Conservation (phyloP, 2,329 filamentous ascomycete genomes). For the Apiospora phragmitis region DNA sequence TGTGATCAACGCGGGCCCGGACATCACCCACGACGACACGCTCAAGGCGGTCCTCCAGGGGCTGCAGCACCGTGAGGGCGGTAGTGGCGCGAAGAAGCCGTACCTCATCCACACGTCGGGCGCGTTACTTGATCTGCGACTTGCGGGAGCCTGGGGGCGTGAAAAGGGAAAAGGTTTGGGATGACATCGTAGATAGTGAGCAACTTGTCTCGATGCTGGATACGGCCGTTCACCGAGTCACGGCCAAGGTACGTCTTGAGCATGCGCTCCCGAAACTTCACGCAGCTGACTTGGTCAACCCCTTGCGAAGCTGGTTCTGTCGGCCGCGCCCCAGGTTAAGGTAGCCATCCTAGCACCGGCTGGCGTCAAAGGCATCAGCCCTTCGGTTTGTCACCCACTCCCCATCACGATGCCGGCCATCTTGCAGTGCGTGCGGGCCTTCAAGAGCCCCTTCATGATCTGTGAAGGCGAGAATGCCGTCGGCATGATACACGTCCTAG, state of each 20-base stretch:
- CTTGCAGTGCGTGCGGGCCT: conserved; percentile 18
- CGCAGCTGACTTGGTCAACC: not conserved
- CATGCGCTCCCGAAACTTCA: too few relatives aligned
- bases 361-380: conserved; percentile 21
- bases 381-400: conserved; percentile 19
- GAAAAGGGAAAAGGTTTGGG: conserved; percentile 17
- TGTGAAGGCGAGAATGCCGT: conserved; percentile 18
- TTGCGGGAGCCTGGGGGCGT: conserved; percentile 13
- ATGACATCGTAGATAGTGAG: conserved; percentile 20
- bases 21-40: conserved; percentile 19
- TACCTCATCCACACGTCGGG: conserved; percentile 24
- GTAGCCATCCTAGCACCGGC: conserved; percentile 23
- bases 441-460: conserved; percentile 20
- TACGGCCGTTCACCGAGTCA: conserved; percentile 20
- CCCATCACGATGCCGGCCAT: conserved; percentile 20
- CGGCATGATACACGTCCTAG: conserved; percentile 19
- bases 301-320: conserved; percentile 14
- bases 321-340: conserved; percentile 15
- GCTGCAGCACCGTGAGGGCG: not conserved
- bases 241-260: conserved; percentile 13
- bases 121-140: conserved; percentile 21
- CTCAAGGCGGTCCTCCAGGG: conserved; percentile 16
- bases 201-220: conserved; percentile 15
- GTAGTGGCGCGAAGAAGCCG: not conserved
- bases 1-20: conserved; percentile 21